phyloP scores from a whole-genome alignment of 225 moss, liverwort and hornwort genomes.

The Pleurozium schreberi region DNA sequence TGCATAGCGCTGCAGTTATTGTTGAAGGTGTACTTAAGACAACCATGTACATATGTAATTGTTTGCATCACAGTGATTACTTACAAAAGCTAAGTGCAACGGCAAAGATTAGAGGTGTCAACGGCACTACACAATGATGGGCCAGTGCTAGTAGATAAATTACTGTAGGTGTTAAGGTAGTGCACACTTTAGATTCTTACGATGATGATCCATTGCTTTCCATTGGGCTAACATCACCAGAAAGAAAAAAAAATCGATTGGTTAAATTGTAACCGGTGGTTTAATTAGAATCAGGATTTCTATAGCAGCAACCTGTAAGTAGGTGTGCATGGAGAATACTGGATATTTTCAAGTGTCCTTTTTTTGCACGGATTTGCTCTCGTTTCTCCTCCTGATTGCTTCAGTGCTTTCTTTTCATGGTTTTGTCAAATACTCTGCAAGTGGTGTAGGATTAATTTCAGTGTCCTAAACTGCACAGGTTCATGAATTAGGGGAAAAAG shows the following conservation, averaged over 20 bases:
- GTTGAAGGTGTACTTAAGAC: conserved; percentile 5
- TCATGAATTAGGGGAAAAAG: neutral
- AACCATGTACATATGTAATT: conserved; percentile 16
- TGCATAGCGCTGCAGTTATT: neutral
- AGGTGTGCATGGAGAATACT: neutral
- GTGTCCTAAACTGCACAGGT: neutral
- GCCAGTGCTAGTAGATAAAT: neutral
- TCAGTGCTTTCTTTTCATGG: neutral
- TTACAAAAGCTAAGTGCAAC: conserved; percentile 2
- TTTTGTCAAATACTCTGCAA: neutral
- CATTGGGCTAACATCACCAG: conserved; percentile 1
- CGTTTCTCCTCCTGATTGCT: neutral
- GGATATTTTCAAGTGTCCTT: neutral
- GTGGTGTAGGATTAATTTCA: neutral
- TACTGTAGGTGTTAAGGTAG: neutral
- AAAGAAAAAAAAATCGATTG: conserved; percentile 8
- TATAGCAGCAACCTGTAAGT: neutral
- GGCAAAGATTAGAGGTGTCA: neutral
- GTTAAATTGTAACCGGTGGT: neutral
- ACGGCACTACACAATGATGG: conserved; percentile 3
- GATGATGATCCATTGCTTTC: conserved; percentile 24
- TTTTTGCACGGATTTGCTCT: neutral
- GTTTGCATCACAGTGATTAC: conserved; percentile 25
- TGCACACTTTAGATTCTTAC: neutral
- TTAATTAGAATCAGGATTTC: neutral